Conservation (phyloP, 2,329 filamentous ascomycete genomes). For the Claviceps sp. region DNA sequence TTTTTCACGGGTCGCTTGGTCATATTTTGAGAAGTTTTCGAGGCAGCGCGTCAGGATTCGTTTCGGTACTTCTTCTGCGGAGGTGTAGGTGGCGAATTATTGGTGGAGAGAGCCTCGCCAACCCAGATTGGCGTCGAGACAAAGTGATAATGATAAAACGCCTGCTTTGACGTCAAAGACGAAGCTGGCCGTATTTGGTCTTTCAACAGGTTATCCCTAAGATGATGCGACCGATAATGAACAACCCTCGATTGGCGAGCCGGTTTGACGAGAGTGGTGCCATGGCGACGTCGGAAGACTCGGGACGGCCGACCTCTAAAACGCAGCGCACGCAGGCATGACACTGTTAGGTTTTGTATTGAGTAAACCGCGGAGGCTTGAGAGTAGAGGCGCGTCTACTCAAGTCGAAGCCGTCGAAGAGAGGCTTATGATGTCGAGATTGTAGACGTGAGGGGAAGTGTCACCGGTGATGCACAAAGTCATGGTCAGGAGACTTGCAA, state of each 20-base stretch:
- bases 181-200: not conserved
- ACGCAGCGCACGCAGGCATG: conserved; percentile 29
- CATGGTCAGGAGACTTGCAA: not conserved
- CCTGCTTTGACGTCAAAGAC: not conserved
- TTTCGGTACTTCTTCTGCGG: not conserved
- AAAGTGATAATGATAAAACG: not conserved
- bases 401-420: not conserved
- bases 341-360: not conserved
- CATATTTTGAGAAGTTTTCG: conserved; percentile 10
- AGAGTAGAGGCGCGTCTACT: not conserved
- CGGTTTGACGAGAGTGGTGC: conserved; percentile 39
- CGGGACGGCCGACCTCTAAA: conserved; percentile 33
- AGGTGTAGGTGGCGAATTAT: conserved; percentile 1
- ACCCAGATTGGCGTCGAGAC: not conserved
- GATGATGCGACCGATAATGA: not conserved
- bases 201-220: conserved; percentile 1
- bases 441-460: conserved; percentile 1
- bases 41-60: not conserved
- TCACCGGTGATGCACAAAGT: not conserved
- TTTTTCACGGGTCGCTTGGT: conserved; percentile 13
- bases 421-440: conserved; percentile 2
- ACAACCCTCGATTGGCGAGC: conserved; percentile 13
- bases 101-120: not conserved
- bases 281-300: conserved; percentile 33
- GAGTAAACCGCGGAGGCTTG: not conserved